Evolutionary conservation across 768 basidiomycete species (phyloP).

Genomic region (Epithele typhae): DNA sequence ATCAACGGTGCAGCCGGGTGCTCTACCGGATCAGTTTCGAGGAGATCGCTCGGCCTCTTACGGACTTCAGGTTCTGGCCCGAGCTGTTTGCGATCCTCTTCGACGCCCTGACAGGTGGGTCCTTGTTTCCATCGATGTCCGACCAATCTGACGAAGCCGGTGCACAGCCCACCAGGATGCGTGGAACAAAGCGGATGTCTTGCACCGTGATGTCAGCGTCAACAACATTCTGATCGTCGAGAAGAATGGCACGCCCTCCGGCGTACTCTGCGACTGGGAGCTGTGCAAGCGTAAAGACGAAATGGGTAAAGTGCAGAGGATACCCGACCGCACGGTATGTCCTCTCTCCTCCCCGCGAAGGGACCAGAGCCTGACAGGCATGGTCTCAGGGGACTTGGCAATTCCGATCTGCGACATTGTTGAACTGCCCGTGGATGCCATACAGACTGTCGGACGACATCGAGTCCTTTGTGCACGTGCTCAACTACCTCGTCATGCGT

Average conservation of each 20-base stretch:
- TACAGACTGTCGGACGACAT: background rate
- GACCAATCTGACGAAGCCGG: no score
- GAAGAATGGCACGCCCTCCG: background rate
- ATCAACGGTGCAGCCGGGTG: no score
- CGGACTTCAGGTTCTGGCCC: background rate
- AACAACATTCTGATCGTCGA: background rate
- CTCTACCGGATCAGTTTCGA: background rate
- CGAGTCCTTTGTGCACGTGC: background rate
- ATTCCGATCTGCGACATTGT: background rate
- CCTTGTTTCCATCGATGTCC: no score
- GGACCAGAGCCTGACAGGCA: background rate
- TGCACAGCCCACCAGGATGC: background rate
- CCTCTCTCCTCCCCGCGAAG: background rate
- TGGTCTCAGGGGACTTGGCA: background rate
- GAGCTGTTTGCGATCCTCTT: no score
- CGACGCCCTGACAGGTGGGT: no score
- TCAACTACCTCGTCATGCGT: background rate
- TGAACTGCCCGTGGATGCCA: background rate
- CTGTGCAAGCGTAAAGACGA: background rate
- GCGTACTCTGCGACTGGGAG: background rate
- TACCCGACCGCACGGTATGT: background rate
- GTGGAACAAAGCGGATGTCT: background rate
- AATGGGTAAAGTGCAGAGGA: background rate
- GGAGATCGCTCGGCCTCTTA: background rate
- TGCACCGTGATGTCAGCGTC: constrained; percentile 1